A percentile compares a stretch with the other conserved stretches of the same genome.
Conservation (phyloP, 2,329 filamentous ascomycete species). For the Epichloe elymi region DNA sequence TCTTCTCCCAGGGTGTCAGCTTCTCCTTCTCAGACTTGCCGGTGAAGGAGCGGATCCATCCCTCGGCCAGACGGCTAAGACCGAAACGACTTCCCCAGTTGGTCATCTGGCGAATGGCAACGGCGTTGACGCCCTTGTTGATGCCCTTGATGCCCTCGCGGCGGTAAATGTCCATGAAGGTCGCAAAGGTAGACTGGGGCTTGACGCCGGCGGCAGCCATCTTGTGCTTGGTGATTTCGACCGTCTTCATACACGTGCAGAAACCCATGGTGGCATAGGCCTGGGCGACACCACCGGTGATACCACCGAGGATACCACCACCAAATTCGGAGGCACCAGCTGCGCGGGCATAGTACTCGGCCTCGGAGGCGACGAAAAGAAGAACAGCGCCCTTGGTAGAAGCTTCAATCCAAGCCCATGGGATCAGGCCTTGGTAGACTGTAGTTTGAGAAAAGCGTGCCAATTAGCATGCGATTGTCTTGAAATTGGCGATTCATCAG, state of each 20-base stretch:
- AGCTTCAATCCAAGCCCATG: constrained; percentile 99
- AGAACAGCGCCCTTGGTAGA: constrained; percentile 98
- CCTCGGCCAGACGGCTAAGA: constrained; percentile 81
- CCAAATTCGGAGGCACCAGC: constrained; percentile 78
- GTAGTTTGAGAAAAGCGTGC: constrained; percentile 38
- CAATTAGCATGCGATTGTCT: constrained; percentile 5
- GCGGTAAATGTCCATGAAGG: constrained; percentile 95
- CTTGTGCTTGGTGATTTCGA: constrained; percentile 99
- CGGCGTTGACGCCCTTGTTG: constrained; percentile 97
- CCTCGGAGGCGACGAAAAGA: constrained; percentile 96
- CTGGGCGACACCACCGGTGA: constrained; percentile 89
- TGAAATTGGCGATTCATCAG: not conserved
- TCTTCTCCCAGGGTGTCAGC: constrained; percentile 73
- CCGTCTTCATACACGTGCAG: constrained; percentile 99
- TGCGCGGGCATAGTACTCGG: constrained; percentile 82
- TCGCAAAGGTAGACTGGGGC: constrained; percentile 81
- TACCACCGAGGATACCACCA: constrained; percentile 79
- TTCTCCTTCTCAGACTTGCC: constrained; percentile 71
- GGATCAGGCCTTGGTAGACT: constrained; percentile 99
- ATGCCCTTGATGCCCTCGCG: constrained; percentile 88
- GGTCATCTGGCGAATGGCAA: constrained; percentile 96
- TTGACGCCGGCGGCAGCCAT: constrained; percentile 69
- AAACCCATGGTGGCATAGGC: constrained; percentile 99
- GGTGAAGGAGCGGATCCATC: constrained; percentile 65
- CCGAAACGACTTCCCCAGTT: constrained; percentile 98